Base-by-base conservation (phyloP, 805 yeast species). In the Wickerhamomyces mucosus region DNA sequence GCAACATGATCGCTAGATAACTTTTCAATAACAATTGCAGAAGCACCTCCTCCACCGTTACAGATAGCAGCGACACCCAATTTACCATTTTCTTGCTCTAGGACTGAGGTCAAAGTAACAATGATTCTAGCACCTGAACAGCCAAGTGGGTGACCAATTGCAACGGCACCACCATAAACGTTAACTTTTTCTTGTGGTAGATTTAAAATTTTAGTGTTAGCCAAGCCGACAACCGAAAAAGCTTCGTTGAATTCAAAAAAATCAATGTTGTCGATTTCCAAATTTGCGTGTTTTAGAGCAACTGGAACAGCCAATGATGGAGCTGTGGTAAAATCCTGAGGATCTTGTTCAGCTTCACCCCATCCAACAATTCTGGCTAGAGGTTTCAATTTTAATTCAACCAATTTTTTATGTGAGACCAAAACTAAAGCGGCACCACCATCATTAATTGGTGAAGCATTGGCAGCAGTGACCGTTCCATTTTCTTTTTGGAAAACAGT, bases 31-130 rank as follows among this genome's bases (percentile, higher is more conserved):
- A 92, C 84, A 50, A 92, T 67, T 17, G 97, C 78, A 35, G 95
- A 80, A 30, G 96, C 97, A 56, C 98, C 99, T 57, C 99, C 99
- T 52, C 99, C 99, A 67, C 99, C 98, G 60, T 92, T 92, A 72
- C 98, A 92, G 55, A 92, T 79, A 58, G 85, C 96, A 50, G 96
- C 96, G 45, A 76, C 85, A 58, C 99, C 99, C 46, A 77, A 59
- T 64, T 79, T 84, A 47, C 89, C 94, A 34, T 61, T 61, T 67
- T 92, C 97, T 65, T 89, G 96, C 23, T 60, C 44, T 53, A 92
- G 72, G 13, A 88, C 86, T 30, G 85, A 72, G 37, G 76, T 50
- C 58, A 92, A 70, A 18, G 98, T 92, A 44, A 84, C 88, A 36
- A 92, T 74, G 50, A 92, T 72, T 69, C 96, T 74, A 28, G 94